Conservation (phyloP, 805 yeast species). For the Wickerhamomyces strasburgensis region DNA sequence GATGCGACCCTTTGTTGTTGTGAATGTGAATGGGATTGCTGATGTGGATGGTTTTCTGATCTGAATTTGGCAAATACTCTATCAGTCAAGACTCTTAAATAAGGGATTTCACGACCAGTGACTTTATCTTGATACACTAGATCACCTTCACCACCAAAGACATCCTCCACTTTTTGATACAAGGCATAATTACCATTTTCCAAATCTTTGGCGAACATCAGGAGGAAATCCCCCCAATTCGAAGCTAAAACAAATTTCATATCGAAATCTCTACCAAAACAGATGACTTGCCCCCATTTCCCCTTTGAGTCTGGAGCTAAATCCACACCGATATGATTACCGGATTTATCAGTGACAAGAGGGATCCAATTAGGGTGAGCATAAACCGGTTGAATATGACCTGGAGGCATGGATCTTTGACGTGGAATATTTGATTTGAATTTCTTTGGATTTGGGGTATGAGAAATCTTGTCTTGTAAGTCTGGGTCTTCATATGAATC, state of each 20-base stretch:
- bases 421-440: conserved; percentile 40
- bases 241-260: conserved; percentile 81
- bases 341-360: conserved; percentile 77
- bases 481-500: conserved; percentile 15
- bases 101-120: conserved; percentile 41
- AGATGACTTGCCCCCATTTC: conserved; percentile 82
- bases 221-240: conserved; percentile 84
- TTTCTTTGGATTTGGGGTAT: conserved; percentile 23
- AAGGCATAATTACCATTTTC: conserved; percentile 79
- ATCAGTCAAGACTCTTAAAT: conserved; percentile 34
- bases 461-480: conserved; percentile 20
- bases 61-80: conserved; percentile 26
- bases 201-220: conserved; percentile 79
- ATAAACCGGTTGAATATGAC: conserved; percentile 64
- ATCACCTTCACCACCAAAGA: conserved; percentile 69
- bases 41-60: conserved; percentile 10
- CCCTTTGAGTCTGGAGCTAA: conserved; percentile 78
- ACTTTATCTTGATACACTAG: conserved; percentile 62
- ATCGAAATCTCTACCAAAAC: conserved; percentile 93
- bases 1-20: conserved; percentile 2
- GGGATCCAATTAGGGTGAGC: conserved; percentile 96
- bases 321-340: conserved; percentile 90
- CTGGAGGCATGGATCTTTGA: conserved; percentile 74
- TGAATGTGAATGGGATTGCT: conserved; percentile 3
- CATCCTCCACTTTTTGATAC: conserved; percentile 60